A percentile compares a stretch with the other conserved stretches of the same genome.
Evolutionary conservation across 768 basidiomycete species (phyloP).

Genomic region (Galerina marginata): DNA sequence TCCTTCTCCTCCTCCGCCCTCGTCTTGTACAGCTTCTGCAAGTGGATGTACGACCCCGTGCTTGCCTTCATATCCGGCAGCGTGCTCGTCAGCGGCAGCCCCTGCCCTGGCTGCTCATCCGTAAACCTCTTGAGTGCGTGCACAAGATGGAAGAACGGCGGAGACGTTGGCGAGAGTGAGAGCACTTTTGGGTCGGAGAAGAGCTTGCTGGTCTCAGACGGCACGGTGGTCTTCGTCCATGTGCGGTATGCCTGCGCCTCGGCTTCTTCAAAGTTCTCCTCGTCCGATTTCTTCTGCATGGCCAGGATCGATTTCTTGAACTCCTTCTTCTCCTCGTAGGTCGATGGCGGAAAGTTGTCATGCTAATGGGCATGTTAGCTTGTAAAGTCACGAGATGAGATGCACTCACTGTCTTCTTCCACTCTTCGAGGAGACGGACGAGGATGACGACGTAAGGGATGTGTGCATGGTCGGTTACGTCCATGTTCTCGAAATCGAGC

Average conservation of each 20-base stretch:
- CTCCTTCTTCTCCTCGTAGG: slow-evolving; percentile 69
- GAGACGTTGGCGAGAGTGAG: slow-evolving; percentile 46
- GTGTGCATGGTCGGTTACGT: slow-evolving; percentile 89
- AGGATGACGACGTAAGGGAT: slow-evolving; percentile 91
- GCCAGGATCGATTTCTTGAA: slow-evolving; percentile 74
- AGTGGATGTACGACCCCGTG: slow-evolving; percentile 78
- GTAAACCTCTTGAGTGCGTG: slow-evolving; percentile 73
- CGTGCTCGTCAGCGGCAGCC: slow-evolving; percentile 83
- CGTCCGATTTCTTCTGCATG: slow-evolving; percentile 78
- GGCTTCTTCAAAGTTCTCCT: slow-evolving; percentile 98
- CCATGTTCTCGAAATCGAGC: slow-evolving; percentile 79
- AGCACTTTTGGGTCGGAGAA: slow-evolving; percentile 65
- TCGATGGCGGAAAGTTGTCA: slow-evolving; percentile 60
- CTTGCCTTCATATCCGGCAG: slow-evolving; percentile 97
- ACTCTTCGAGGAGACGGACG: slow-evolving; percentile 80
- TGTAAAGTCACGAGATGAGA: neutral
- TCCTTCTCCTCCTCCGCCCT: slow-evolving; percentile 75
- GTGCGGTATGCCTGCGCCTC: slow-evolving; percentile 84
- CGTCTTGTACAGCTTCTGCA: slow-evolving; percentile 85
- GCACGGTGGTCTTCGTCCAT: slow-evolving; percentile 68
- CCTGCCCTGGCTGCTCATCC: slow-evolving; percentile 53
- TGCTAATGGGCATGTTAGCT: slow-evolving; percentile 52
- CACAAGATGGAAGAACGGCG: slow-evolving; percentile 81
- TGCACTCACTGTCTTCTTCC: slow-evolving; percentile 72
- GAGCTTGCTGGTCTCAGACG: slow-evolving; percentile 66